Base-by-base conservation (phyloP, 2,329 filamentous ascomycete species). In the Xylaria sp. region DNA sequence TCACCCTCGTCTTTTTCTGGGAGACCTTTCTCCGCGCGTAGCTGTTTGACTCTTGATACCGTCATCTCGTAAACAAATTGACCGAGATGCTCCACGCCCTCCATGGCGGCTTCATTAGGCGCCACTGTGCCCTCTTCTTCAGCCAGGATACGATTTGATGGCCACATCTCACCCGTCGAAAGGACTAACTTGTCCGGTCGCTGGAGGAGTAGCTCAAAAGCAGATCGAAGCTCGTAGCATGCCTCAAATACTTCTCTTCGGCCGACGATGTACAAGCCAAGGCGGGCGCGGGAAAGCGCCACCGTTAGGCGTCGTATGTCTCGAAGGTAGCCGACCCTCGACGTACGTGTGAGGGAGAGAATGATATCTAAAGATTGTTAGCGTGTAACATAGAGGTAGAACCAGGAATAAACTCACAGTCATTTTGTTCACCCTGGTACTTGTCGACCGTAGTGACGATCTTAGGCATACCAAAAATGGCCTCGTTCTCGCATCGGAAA, bases 1-100 rank as follows among this genome's bases (percentile, higher is more conserved):
- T 21, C 27, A 19, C 43, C 27, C 41, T 56, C 64, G 17, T 47
- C 54, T 31, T 62, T 55, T n/a, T 61, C 68, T 10, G 70, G 67
- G 46, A 75, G 59, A 7, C 74, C 74, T 21, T 72, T 73, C 52
- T 78, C 81, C 9, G 70, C 76, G 52, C 79, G 77, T 46, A 87
- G 65, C 71, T 86, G 81, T 71, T 80, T 76, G 35, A 85, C 67
- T 71, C 77, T 82, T 1, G 83, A 85, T 47, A 90, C 86, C 3
- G 93, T 96, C 92, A 99, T 99, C 76, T 99, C 92, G 74, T 87
- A 97, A 21, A 99, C 94, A 75, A 97, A 99, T 77, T 97, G 90
- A 0, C 95, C 95, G 35, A 99, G 77, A 79, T 99, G 95, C 79
- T 99, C 94, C 1, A 98, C 89, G 33, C 90, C 87, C 70, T 94